phyloP scores from a whole-genome alignment of 768 basidiomycete species.

The Mycena vulgaris region DNA sequence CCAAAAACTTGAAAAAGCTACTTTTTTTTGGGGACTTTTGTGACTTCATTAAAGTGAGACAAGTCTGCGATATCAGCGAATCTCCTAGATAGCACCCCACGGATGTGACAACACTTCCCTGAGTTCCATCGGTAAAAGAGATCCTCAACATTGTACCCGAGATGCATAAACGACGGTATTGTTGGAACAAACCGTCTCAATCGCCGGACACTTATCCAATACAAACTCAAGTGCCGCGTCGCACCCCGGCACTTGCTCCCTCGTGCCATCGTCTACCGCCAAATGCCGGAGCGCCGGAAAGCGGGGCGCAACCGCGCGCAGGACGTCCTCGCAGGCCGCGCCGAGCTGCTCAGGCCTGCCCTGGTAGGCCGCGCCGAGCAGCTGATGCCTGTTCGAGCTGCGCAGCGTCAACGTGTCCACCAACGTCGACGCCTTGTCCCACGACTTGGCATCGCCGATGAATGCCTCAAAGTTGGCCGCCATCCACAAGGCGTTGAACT shows the following conservation, averaged over 20 bases:
- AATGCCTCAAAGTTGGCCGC: background rate
- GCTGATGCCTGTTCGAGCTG: background rate
- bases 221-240: background rate
- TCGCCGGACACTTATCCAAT: background rate
- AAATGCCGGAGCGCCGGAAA: constrained; percentile 1
- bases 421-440: background rate
- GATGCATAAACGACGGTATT: background rate
- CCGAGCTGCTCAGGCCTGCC: background rate
- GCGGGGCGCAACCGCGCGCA: background rate
- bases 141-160: background rate
- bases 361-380: no score
- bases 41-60: no score
- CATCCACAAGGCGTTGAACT: background rate
- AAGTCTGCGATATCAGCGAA: no score
- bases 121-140: no score
- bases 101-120: no score
- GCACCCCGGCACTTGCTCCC: background rate
- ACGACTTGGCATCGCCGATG: background rate
- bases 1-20: no score
- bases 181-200: background rate
- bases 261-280: background rate
- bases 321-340: background rate
- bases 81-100: no score
- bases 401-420: background rate
- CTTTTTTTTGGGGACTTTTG: no score